Conservation (phyloP, 139 green algal genomes). For the Deuterostichococcus epilithicus region DNA sequence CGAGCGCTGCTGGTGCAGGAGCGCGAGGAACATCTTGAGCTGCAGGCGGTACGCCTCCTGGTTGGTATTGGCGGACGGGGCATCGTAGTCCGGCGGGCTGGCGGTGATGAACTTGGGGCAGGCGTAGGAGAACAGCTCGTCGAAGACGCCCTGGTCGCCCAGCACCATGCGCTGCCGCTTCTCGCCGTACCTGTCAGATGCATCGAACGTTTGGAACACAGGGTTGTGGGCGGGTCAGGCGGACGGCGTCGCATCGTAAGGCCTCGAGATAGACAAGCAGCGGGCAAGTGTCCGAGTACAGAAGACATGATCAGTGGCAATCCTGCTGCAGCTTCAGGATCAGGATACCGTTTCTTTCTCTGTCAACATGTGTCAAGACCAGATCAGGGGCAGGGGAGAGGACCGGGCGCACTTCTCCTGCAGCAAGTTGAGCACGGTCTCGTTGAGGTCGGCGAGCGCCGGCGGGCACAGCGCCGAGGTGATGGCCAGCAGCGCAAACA, state of each 20-base stretch:
- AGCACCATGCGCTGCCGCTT: slow-evolving; percentile 72
- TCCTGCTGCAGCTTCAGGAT: too few relatives aligned
- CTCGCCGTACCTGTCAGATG: slow-evolving; percentile 59
- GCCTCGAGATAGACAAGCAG: too few relatives aligned
- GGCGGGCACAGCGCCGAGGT: slow-evolving; percentile 73
- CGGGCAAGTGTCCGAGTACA: too few relatives aligned
- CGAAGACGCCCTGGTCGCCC: slow-evolving; percentile 48
- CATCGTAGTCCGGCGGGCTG: slow-evolving; percentile 59
- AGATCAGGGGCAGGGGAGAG: not conserved
- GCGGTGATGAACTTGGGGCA: slow-evolving; percentile 96
- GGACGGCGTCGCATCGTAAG: too few relatives aligned
- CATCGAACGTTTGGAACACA: too few relatives aligned
- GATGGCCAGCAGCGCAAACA: slow-evolving; percentile 90
- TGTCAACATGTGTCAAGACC: too few relatives aligned
- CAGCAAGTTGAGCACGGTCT: slow-evolving; percentile 60
- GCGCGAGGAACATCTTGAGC: slow-evolving; percentile 80
- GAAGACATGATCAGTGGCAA: too few relatives aligned
- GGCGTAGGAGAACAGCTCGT: slow-evolving; percentile 92
- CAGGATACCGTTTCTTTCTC: too few relatives aligned
- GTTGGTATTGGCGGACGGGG: slow-evolving; percentile 70
- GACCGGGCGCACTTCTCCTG: slow-evolving; percentile 42
- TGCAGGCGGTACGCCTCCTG: slow-evolving; percentile 87
- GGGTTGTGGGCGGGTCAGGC: too few relatives aligned
- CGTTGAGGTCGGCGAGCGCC: slow-evolving; percentile 58
- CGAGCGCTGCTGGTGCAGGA: slow-evolving; percentile 67